phyloP scores from a whole-genome alignment of 345 rosid species.

The Murraya koenigii region DNA sequence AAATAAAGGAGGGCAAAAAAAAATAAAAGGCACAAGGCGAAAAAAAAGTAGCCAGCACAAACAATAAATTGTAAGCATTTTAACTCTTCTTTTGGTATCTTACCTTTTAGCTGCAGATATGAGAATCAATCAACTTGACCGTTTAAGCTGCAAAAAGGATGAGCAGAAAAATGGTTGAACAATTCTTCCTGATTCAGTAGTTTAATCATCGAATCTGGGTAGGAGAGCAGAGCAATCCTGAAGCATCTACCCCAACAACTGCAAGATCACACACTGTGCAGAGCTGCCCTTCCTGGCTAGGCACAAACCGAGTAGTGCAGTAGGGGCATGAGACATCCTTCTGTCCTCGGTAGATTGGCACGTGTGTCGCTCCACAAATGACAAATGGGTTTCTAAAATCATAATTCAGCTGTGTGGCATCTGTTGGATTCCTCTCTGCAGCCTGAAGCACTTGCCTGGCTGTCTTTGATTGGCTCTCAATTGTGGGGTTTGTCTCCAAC shows the following conservation, averaged over 20 bases:
- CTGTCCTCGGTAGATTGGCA: conserved; percentile 90
- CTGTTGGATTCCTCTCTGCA: conserved; percentile 74
- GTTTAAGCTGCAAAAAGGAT: conserved; percentile 10
- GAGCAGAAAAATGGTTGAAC: conserved; percentile 19
- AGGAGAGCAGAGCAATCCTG: conserved; percentile 89
- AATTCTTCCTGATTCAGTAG: background rate
- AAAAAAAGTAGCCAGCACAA: conserved; percentile 22
- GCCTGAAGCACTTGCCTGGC: conserved; percentile 88
- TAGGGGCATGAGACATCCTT: conserved; percentile 84
- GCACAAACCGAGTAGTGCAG: conserved; percentile 79
- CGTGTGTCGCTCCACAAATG: conserved; percentile 84
- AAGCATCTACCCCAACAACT: conserved; percentile 86
- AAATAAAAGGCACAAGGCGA: background rate
- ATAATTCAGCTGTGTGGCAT: conserved; percentile 63
- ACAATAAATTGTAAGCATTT: conserved; percentile 20
- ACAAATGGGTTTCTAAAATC: conserved; percentile 96
- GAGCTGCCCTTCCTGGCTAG: conserved; percentile 63
- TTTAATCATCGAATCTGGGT: conserved; percentile 61
- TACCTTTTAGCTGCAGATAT: conserved; percentile 24
- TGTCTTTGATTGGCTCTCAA: conserved; percentile 69
- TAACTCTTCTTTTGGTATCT: conserved; percentile 22
- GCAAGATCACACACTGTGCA: conserved; percentile 84
- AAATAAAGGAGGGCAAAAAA: conserved; percentile 7
- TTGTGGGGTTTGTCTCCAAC: conserved; percentile 72
- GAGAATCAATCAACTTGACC: background rate